Evolutionary conservation across 495 filamentous ascomycete species (phyloP).

Genomic region (Penicillium cataractarum): DNA sequence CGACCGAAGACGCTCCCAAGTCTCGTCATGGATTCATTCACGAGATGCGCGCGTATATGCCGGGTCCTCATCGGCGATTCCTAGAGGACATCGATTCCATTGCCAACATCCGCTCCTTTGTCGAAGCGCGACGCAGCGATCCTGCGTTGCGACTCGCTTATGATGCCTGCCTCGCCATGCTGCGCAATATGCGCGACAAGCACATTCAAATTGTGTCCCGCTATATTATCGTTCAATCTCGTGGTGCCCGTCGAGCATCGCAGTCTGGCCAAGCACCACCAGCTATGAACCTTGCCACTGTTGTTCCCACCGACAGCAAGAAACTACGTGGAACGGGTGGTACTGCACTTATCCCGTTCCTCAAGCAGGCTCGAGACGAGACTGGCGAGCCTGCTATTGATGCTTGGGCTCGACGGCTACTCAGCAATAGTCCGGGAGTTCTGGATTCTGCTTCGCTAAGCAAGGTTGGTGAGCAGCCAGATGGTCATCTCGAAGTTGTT

Average conservation of each 20-base stretch:
- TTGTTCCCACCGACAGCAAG: slow-evolving; percentile 46
- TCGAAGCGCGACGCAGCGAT: slow-evolving; percentile 65
- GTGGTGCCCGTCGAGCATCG: slow-evolving; percentile 54
- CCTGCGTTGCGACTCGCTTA: slow-evolving; percentile 74
- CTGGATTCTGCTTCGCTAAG: slow-evolving; percentile 53
- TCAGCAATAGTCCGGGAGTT: slow-evolving; percentile 59
- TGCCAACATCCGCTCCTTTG: slow-evolving; percentile 87
- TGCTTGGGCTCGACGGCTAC: slow-evolving; percentile 74
- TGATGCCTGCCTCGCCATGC: slow-evolving; percentile 88
- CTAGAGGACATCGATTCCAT: slow-evolving; percentile 76
- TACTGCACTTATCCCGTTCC: slow-evolving; percentile 87
- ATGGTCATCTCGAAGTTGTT: slow-evolving; percentile 67
- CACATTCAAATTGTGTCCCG: slow-evolving; percentile 96
- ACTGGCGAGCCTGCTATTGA: slow-evolving; percentile 91
- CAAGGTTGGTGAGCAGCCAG: slow-evolving; percentile 66
- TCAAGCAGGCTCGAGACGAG: slow-evolving; percentile 95
- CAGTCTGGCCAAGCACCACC: slow-evolving; percentile 47
- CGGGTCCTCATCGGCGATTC: slow-evolving; percentile 87
- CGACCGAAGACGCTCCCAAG: slow-evolving; percentile 22
- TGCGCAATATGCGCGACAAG: slow-evolving; percentile 87
- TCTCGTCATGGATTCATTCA: slow-evolving; percentile 84
- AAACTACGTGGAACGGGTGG: slow-evolving; percentile 89
- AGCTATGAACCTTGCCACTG: slow-evolving; percentile 68
- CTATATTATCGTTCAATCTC: slow-evolving; percentile 80
- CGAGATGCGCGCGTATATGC: slow-evolving; percentile 98